Conservation (phyloP, 2,329 filamentous ascomycete species). For the Colletotrichum eleusines region DNA sequence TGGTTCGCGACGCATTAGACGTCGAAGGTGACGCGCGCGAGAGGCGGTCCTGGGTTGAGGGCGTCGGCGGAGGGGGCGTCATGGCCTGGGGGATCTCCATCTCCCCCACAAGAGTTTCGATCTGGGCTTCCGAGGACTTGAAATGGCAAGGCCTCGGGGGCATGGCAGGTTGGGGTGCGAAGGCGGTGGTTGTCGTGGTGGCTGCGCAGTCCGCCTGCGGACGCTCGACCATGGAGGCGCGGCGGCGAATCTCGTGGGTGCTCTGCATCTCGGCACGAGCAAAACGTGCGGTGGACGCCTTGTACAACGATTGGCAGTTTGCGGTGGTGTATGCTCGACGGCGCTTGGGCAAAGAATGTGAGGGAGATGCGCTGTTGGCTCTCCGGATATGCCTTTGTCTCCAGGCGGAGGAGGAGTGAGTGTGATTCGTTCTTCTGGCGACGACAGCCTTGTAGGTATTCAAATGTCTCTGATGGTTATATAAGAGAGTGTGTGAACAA, state of each 20-base stretch:
- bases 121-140: slow-evolving; percentile 28
- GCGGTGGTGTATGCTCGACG: slow-evolving; percentile 48
- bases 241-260: slow-evolving; percentile 55
- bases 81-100: slow-evolving; percentile 38
- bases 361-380: slow-evolving; percentile 51
- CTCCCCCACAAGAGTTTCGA: slow-evolving; percentile 28
- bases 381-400: slow-evolving; percentile 53
- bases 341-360: slow-evolving; percentile 54
- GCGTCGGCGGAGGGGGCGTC: slow-evolving; percentile 54
- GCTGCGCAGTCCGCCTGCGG: slow-evolving; percentile 47
- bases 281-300: slow-evolving; percentile 45
- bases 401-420: slow-evolving; percentile 53
- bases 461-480: slow-evolving; percentile 57
- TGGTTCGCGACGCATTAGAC: slow-evolving; percentile 65
- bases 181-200: slow-evolving; percentile 40
- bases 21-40: slow-evolving; percentile 64
- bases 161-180: slow-evolving; percentile 29
- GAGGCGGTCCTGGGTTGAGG: slow-evolving; percentile 54
- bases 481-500: slow-evolving; percentile 58
- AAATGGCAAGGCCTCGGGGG: slow-evolving; percentile 24
- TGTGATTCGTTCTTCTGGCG: slow-evolving; percentile 55
- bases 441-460: slow-evolving; percentile 57
- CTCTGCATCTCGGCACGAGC: slow-evolving; percentile 44
- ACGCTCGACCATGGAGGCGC: slow-evolving; percentile 55
- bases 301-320: slow-evolving; percentile 48